Percentiles rank a stretch among this genome's conserved stretches.
phyloP scores from a whole-genome alignment of 345 rosid species.

The Crucihimalaya himalaica region DNA sequence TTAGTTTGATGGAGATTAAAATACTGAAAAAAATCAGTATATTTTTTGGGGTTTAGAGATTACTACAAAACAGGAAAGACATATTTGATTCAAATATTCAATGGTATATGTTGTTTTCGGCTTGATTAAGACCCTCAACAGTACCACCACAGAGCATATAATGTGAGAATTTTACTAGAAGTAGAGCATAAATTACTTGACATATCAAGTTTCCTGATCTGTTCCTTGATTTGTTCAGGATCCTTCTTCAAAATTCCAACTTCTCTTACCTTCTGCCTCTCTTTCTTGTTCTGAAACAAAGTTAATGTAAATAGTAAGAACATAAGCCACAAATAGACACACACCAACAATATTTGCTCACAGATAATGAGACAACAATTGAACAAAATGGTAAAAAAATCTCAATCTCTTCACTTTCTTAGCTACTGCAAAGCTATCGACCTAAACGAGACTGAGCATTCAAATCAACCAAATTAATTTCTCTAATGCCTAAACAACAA shows the following conservation, averaged over 20 bases:
- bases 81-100: not conserved
- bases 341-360: not conserved
- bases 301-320: not conserved
- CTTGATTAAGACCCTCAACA: not conserved
- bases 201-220: slow-evolving; percentile 85
- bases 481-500: not conserved
- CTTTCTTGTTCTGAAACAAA: slow-evolving; percentile 86
- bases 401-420: not conserved
- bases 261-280: slow-evolving; percentile 97
- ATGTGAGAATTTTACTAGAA: not conserved
- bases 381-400: not conserved
- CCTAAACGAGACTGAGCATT: not conserved
- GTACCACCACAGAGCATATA: not conserved
- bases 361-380: not conserved
- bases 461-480: not conserved
- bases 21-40: not conserved
- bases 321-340: not conserved
- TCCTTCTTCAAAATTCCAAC: slow-evolving; percentile 98
- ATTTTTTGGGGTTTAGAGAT: not conserved
- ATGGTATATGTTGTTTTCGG: not conserved
- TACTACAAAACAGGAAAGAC: no score
- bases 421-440: slow-evolving; percentile 12
- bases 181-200: slow-evolving; percentile 64
- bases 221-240: slow-evolving; percentile 85
- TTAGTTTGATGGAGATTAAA: slow-evolving; percentile 19